phyloP scores from a whole-genome alignment of 305 asterid genomes.

The Fraxinus sp. region DNA sequence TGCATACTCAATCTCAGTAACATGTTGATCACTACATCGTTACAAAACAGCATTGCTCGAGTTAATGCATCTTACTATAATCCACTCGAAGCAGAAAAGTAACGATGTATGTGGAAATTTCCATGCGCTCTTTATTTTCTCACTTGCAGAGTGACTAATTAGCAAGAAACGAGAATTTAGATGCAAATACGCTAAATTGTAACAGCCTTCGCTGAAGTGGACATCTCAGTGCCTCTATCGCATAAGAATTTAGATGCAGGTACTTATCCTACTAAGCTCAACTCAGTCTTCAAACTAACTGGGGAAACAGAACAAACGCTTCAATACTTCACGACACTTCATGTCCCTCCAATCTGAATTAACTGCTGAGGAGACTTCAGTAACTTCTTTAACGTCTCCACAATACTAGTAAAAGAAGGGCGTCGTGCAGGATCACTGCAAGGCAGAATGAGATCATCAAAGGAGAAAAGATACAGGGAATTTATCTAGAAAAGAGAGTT shows the following conservation, averaged over 20 bases:
- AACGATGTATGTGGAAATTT: not conserved
- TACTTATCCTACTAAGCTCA: not conserved
- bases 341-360: constrained; percentile 60
- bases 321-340: constrained; percentile 9
- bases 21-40: not conserved
- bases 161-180: not conserved
- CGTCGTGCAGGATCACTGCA: constrained; percentile 71
- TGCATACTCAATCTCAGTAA: not conserved
- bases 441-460: not conserved
- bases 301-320: not conserved
- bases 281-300: not conserved
- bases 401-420: constrained; percentile 61
- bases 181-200: not conserved
- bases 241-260: not conserved
- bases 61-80: not conserved
- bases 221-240: not conserved
- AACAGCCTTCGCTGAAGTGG: not conserved
- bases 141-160: not conserved
- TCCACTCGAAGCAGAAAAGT: not conserved
- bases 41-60: not conserved
- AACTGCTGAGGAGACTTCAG: constrained; percentile 71
- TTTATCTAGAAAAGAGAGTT: not conserved
- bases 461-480: not conserved
- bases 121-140: not conserved
- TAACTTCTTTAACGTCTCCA: constrained; percentile 71